Evolutionary conservation across 129 eudicot genomes (phyloP).

Genomic region (Arctium lappa): DNA sequence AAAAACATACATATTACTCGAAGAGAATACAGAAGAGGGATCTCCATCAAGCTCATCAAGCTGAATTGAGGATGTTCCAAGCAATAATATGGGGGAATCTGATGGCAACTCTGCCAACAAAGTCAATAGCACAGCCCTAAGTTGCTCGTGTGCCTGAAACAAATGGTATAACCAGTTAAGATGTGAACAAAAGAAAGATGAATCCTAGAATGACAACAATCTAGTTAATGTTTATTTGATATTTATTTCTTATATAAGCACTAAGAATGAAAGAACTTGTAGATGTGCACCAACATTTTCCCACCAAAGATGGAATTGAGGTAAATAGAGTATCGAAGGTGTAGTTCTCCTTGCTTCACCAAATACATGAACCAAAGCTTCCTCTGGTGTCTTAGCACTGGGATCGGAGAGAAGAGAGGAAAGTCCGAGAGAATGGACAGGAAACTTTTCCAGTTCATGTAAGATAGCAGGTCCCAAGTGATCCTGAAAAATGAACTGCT

Average conservation of each 20-base stretch:
- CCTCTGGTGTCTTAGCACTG: conserved; percentile 98
- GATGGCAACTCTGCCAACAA: conserved; percentile 92
- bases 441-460: conserved; percentile 95
- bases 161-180: conserved; percentile 3
- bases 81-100: conserved; percentile 68
- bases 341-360: conserved; percentile 96
- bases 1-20: conserved; percentile 55
- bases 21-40: conserved; percentile 53
- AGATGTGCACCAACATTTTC: conserved; percentile 66
- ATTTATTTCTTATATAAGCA: conserved; percentile 6
- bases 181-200: conserved; percentile 4
- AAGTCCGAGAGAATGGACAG: conserved; percentile 94
- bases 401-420: conserved; percentile 98
- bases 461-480: conserved; percentile 94
- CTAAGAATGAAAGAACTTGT: conserved; percentile 1
- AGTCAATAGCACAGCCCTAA: conserved; percentile 81
- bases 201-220: background rate
- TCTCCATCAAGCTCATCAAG: conserved; percentile 54
- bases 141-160: conserved; percentile 88
- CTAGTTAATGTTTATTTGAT: background rate
- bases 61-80: conserved; percentile 69
- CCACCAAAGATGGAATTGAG: conserved; percentile 97
- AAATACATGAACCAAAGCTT: conserved; percentile 95
- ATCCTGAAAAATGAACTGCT: conserved; percentile 60
- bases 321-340: conserved; percentile 92